These are phyloP conservation scores for Xylaria polymorpha DNA, from an alignment of 2,329 filamentous ascomycete genomes.

Conservation along the genomic window DNA sequence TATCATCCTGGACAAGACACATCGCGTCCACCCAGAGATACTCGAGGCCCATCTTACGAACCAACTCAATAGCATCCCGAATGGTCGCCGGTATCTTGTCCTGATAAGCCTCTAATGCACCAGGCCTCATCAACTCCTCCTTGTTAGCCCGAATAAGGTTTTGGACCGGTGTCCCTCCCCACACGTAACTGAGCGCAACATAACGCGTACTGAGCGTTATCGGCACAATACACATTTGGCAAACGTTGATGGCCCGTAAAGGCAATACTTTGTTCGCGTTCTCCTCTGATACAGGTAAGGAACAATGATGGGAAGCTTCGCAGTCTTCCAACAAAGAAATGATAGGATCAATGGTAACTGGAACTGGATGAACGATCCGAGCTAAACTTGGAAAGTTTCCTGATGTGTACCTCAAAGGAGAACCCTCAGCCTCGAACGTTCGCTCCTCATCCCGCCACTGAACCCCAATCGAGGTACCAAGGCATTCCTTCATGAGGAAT, in stretches of 20 bases:
- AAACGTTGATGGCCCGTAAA: conserved; percentile 8
- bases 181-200: conserved; percentile 15
- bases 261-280: neutral
- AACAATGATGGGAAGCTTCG: conserved; percentile 5
- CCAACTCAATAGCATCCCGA: conserved; percentile 5
- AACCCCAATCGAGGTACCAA: neutral
- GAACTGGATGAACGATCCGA: neutral
- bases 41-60: neutral
- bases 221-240: conserved; percentile 3
- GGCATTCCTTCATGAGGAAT: neutral
- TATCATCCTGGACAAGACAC: conserved; percentile 12
- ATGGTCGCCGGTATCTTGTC: neutral
- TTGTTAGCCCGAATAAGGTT: neutral
- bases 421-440: neutral
- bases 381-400: neutral
- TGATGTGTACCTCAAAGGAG: neutral
- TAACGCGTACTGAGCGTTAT: neutral
- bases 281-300: neutral
- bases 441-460: neutral
- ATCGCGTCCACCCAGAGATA: conserved; percentile 20
- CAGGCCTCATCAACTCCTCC: neutral
- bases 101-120: neutral
- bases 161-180: neutral
- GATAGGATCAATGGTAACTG: neutral
- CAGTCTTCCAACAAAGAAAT: conserved; percentile 6